Conservation (phyloP, 495 filamentous ascomycete species). For the Penicillium desertorum region DNA sequence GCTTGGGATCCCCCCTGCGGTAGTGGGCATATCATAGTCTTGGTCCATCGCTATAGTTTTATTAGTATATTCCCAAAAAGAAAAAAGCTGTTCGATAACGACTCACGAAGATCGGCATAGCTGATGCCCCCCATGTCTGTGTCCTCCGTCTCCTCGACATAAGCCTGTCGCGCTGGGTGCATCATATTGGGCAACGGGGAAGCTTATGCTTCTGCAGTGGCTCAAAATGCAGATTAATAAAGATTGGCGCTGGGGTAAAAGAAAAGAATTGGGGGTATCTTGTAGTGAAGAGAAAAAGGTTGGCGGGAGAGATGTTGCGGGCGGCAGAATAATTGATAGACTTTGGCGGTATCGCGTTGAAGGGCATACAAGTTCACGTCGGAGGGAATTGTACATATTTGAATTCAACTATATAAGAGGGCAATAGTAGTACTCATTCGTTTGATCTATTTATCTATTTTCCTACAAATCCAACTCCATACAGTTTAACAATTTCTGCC, state of each 20-base stretch:
- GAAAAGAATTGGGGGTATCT: not conserved
- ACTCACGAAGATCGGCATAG: constrained; percentile 77
- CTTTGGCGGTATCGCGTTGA: constrained; percentile 2
- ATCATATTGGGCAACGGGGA: constrained; percentile 56
- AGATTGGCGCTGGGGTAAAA: constrained; percentile 8
- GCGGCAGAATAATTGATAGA: constrained; percentile 30
- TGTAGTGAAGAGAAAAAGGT: constrained; percentile 3
- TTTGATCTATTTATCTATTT: constrained; percentile 6
- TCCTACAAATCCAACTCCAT: no score
- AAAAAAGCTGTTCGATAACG: not conserved
- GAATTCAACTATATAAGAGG: no score
- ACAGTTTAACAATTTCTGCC: not conserved
- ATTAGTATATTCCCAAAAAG: not conserved
- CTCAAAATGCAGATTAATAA: not conserved
- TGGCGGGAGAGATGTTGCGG: constrained; percentile 17
- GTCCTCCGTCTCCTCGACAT: constrained; percentile 83
- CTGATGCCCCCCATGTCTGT: constrained; percentile 72
- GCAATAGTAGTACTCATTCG: not conserved
- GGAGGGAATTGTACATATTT: not conserved
- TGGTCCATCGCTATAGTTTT: constrained; percentile 67
- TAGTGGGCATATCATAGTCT: constrained; percentile 77
- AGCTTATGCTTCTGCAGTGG: constrained; percentile 2
- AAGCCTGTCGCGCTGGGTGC: constrained; percentile 92
- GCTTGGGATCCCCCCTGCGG: constrained; percentile 71
- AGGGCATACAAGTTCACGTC: not conserved